Conservation (phyloP, 805 yeast genomes). For the Candida rishiriensis region DNA sequence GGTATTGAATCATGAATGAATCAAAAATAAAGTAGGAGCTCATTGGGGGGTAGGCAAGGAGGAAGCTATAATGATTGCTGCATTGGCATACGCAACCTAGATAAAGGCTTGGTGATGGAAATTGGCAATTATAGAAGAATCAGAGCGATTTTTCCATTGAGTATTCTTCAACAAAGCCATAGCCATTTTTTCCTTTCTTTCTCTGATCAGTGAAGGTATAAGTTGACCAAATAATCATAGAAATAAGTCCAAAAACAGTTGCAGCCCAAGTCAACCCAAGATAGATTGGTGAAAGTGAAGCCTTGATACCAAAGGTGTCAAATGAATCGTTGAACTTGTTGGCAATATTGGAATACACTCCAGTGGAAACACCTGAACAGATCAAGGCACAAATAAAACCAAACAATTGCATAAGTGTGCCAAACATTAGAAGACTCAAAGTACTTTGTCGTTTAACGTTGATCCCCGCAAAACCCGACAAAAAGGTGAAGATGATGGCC, state of each 20-base stretch:
- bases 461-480: slow-evolving; percentile 40
- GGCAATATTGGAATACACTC: slow-evolving; percentile 46
- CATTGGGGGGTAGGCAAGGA: too few relatives aligned
- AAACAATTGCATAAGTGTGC: not conserved
- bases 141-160: too few relatives aligned
- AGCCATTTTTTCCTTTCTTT: too few relatives aligned
- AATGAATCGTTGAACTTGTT: slow-evolving; percentile 46
- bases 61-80: too few relatives aligned
- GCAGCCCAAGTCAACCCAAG: slow-evolving; percentile 26
- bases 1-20: too few relatives aligned
- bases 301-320: slow-evolving; percentile 48
- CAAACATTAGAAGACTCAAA: slow-evolving; percentile 1
- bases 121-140: too few relatives aligned
- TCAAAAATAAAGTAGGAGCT: too few relatives aligned
- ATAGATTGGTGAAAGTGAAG: slow-evolving; percentile 34
- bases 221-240: slow-evolving; percentile 9
- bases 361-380: slow-evolving; percentile 41
- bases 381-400: slow-evolving; percentile 14
- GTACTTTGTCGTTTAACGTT: slow-evolving; percentile 18
- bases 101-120: too few relatives aligned
- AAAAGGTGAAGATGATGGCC: slow-evolving; percentile 41
- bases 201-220: too few relatives aligned
- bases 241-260: slow-evolving; percentile 10
- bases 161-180: too few relatives aligned
- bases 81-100: too few relatives aligned